Evolutionary conservation across 495 filamentous ascomycete species (phyloP), one percentile per base, ranked within the genome.

Genomic region (Thermochaetoides thermophila): DNA sequence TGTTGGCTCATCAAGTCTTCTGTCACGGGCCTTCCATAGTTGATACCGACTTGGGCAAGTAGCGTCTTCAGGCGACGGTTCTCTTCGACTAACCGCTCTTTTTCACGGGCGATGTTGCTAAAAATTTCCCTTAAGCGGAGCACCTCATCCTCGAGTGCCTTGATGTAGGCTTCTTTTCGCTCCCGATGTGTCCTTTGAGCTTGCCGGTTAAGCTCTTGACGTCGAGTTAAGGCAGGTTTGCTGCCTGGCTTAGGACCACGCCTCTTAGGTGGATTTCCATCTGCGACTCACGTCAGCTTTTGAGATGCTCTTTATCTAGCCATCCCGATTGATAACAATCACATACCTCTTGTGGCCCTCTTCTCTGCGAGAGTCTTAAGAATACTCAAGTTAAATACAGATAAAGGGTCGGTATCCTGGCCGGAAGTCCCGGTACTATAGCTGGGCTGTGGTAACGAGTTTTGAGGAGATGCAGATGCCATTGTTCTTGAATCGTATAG

Each of bases 141-240:
- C 6, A 94, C 76, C 56, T 93, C 83, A 46, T 83, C 77, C 52
- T 96, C 87, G 35, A 96, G 69, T n/a, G 74, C 69, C 54, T 84
- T 84, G 66, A 93, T 87, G 50, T 96, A 95, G 45, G 80, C 71
- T 57, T 95, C 89, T 53, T 96, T 96, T 37, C 89, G 78, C 56
- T 97, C 89, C 29, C 89, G 85, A 59, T 96, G 87, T 16, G 89
- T 94, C 49, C 87, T 77, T 56, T 97, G 89, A 17, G 89, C 89
- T 60, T 95, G 86, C 34, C 89, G 72, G 50, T 97, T 97, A 29
- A 95, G 58, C 49, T 97, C 89, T 48, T 97, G 89, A 29, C 86
- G 69, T 24, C 87, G 66, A n/a, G 86, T 97, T 43, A 91, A 57
- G 29, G 89, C 84, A 3, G 89, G 89, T 46, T 93, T 94, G 60